Evolutionary conservation across 1,139 yeast genomes (phyloP).

Genomic region (Pichia norvegensis): DNA sequence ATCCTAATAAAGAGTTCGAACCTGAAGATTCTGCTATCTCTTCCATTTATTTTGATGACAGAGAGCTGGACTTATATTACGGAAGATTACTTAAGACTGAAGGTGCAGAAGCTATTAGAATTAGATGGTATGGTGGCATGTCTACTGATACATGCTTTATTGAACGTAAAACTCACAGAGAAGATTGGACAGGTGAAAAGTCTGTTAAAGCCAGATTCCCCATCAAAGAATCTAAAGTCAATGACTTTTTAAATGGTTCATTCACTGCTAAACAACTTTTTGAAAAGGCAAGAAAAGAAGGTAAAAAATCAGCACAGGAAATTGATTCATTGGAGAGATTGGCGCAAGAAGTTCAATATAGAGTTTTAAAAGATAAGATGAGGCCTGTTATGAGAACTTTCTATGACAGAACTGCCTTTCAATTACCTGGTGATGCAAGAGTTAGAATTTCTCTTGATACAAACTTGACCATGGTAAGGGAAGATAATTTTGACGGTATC

Average conservation of each 20-base stretch:
- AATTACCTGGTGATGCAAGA: conserved; percentile 97
- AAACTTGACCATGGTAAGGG: conserved; percentile 91
- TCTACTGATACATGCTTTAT: conserved; percentile 84
- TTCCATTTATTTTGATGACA: conserved; percentile 89
- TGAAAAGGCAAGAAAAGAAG: conserved; percentile 87
- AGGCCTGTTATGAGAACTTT: conserved; percentile 95
- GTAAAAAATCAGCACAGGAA: conserved; percentile 78
- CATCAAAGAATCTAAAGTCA: conserved; percentile 83
- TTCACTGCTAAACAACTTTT: conserved; percentile 85
- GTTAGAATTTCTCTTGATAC: conserved; percentile 97
- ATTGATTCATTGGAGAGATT: conserved; percentile 86
- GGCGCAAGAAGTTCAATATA: conserved; percentile 88
- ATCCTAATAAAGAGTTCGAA: conserved; percentile 92
- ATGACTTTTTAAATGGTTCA: conserved; percentile 72
- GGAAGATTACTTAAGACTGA: conserved; percentile 94
- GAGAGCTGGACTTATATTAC: conserved; percentile 79
- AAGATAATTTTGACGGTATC: conserved; percentile 88
- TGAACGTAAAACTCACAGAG: conserved; percentile 96
- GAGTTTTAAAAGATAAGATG: conserved; percentile 71
- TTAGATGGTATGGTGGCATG: conserved; percentile 99
- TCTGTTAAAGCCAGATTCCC: conserved; percentile 95
- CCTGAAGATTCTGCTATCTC: conserved; percentile 92
- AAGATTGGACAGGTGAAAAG: conserved; percentile 99
- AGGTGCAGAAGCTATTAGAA: conserved; percentile 97
- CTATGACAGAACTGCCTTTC: conserved; percentile 97